Evolutionary conservation across 2,329 filamentous ascomycete genomes (phyloP), one percentile per base, ranked within the genome.

Genomic region (Colletotrichum neosansevieriae): DNA sequence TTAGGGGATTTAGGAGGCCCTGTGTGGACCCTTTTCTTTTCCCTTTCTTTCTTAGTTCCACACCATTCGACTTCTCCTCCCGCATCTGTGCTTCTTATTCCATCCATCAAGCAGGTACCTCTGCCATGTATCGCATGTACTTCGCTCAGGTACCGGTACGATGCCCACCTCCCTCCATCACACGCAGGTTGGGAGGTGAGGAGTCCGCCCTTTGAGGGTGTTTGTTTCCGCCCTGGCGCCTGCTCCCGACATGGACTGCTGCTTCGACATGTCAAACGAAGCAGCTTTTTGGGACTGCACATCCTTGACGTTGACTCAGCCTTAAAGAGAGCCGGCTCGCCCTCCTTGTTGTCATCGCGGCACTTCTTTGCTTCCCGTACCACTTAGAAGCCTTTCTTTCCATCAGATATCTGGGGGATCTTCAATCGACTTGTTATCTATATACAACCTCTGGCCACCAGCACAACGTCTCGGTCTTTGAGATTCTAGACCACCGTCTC

Each of bases 61-160:
- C 47, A 19, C 60, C 21, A 32, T 34, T 12, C 38, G 17, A 42
- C 29, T 51, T 51, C 49, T 51, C 49, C 42, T 34, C 42, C 36
- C 32, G 15, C 19, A 40, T 36, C 51, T 53, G 58, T 61, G 58
- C 47, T 53, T 13, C 36, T 9, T 29, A 21, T 15, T 38, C 21
- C 12, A 6, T 44, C 53, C 9, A 36, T 49, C 34, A 7, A 40
- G 21, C 38, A 40, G 32, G 60, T 68, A 65, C 60, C 19, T 58
- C 54, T 10, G 36, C 38, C 10, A 58, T 44, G 45, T 54, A 58
- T 44, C 63, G 11, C 45, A 61, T 17, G 69, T 63, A 70, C 69
- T 47, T 58, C 19, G 5, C n/a, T 19, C 45, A 63, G 47, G 69
- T 71, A 69, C 69, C 61, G 66, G 69, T 71, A 71, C 69, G 45